Conservation (phyloP, 2,329 filamentous ascomycete genomes). For the Fusarium equiseti region DNA sequence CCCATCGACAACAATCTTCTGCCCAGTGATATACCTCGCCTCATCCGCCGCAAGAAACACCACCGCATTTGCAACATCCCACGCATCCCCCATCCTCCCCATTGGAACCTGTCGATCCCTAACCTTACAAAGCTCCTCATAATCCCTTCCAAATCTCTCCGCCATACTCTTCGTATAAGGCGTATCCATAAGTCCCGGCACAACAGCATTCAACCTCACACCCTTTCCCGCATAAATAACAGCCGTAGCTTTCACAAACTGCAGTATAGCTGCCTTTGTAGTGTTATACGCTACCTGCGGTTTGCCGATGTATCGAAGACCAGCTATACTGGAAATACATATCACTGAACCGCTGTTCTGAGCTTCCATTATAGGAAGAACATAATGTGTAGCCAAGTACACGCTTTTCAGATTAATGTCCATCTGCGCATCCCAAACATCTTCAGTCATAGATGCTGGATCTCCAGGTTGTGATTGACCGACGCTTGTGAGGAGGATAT, state of each 20-base stretch:
- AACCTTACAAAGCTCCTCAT: constrained; percentile 63
- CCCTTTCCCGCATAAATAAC: constrained; percentile 62
- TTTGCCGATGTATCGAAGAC: constrained; percentile 62
- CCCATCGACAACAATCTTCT: constrained; percentile 63
- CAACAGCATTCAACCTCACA: constrained; percentile 65
- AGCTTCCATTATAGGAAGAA: constrained; percentile 66
- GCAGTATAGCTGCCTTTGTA: constrained; percentile 63
- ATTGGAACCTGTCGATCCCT: constrained; percentile 69
- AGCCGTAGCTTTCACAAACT: constrained; percentile 63
- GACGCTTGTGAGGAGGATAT: constrained; percentile 72
- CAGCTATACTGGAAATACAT: constrained; percentile 64
- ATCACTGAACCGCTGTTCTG: constrained; percentile 59
- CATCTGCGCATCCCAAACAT: constrained; percentile 64
- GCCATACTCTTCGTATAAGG: constrained; percentile 61
- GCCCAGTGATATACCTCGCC: constrained; percentile 70
- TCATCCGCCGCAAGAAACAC: constrained; percentile 69
- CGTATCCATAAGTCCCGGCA: constrained; percentile 69
- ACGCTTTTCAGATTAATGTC: constrained; percentile 68
- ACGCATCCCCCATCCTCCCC: constrained; percentile 69
- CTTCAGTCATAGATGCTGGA: constrained; percentile 62
- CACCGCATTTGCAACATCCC: constrained; percentile 69
- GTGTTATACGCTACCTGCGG: constrained; percentile 66
- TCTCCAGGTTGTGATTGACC: constrained; percentile 66
- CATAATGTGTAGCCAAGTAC: constrained; percentile 64
- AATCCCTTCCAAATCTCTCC: constrained; percentile 59